Evolutionary conservation across 2,329 filamentous ascomycete genomes (phyloP), one percentile per base, ranked within the genome.

Genomic region (Xylariaceae sp.): DNA sequence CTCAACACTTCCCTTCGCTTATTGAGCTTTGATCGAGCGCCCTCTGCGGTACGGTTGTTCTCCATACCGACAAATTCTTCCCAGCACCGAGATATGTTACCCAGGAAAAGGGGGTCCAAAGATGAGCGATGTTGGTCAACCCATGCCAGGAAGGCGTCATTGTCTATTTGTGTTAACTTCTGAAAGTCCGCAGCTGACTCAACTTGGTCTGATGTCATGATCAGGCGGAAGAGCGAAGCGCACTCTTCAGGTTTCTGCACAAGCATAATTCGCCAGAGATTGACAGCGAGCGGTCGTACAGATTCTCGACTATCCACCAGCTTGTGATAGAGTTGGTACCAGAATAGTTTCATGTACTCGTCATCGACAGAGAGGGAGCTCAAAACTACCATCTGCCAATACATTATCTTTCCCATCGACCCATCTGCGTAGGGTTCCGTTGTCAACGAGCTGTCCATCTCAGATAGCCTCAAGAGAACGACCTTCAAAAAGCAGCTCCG

Each of bases 371-470:
- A 86, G 14, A 94, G 82, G 4, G 86, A 83, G 2, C 85, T 85
- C 14, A 99, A 74, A 14, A 99, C 83, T 15, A 96, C 88, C 17
- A 89, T 90, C 66, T 97, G 94, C 94, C 94, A 99, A 67, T 96
- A 97, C 0, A 89, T 83, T 60, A 99, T 82, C 64, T 90, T 92
- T 52, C 89, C 80, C 68, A 99, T 81, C 50, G 95, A 90, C 1
- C 78, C 73, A 22, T 86, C 77, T 0, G 84, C 82, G 42, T 89
- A 84, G 6, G 71, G 66, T 49, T 86, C 80, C 2, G 78, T 71
- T 1, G 74, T 75, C 46, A 82, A 75, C 1, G 77, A 69, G 32
- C 86, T 85, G 44, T 95, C 88, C 45, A 91, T 78, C 59, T 96
- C 90, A 0, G 91, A 95, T 5, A 99, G 76, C 52, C 86, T 82